phyloP scores from a whole-genome alignment of 2,329 filamentous ascomycete species.

The Arthrobotrys iridis region DNA sequence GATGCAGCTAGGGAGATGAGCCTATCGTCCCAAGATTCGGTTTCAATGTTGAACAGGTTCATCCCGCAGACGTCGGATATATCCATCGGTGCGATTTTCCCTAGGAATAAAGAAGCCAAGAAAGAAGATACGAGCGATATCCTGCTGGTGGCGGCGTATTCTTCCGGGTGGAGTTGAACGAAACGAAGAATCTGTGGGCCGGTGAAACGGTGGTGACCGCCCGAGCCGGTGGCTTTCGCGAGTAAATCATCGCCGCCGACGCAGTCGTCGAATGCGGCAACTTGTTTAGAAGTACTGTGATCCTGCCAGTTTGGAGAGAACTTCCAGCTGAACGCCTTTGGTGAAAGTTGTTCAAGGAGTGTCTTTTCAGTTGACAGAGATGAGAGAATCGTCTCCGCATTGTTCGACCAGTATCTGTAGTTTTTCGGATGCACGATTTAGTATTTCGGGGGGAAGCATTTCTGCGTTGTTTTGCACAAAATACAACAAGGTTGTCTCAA shows the following conservation, averaged over 20 bases:
- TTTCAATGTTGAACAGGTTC: slow-evolving; percentile 91
- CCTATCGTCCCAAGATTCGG: slow-evolving; percentile 76
- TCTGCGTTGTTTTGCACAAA: slow-evolving; percentile 7
- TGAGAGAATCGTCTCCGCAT: slow-evolving; percentile 73
- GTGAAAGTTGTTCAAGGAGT: slow-evolving; percentile 76
- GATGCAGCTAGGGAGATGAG: slow-evolving; percentile 77
- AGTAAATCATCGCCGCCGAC: slow-evolving; percentile 75
- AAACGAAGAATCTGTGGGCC: slow-evolving; percentile 96
- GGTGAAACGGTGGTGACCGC: slow-evolving; percentile 96
- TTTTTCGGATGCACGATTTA: neutral
- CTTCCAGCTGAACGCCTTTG: slow-evolving; percentile 78
- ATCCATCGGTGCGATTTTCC: slow-evolving; percentile 85
- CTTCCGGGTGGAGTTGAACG: slow-evolving; percentile 78
- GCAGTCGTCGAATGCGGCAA: slow-evolving; percentile 81
- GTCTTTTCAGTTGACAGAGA: slow-evolving; percentile 70
- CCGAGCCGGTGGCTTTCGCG: slow-evolving; percentile 84
- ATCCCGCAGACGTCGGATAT: slow-evolving; percentile 95
- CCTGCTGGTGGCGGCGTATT: slow-evolving; percentile 80
- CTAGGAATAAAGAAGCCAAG: slow-evolving; percentile 88
- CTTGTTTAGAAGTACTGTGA: slow-evolving; percentile 90
- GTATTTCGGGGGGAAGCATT: slow-evolving; percentile 13
- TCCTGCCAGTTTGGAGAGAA: slow-evolving; percentile 98
- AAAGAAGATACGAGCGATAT: slow-evolving; percentile 97
- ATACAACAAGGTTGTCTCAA: slow-evolving; percentile 25
- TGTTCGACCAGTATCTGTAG: slow-evolving; percentile 73